These are phyloP conservation scores for Kodamaea suecica DNA, from an alignment of 1,139 yeast genomes.

Conservation along the genomic window DNA sequence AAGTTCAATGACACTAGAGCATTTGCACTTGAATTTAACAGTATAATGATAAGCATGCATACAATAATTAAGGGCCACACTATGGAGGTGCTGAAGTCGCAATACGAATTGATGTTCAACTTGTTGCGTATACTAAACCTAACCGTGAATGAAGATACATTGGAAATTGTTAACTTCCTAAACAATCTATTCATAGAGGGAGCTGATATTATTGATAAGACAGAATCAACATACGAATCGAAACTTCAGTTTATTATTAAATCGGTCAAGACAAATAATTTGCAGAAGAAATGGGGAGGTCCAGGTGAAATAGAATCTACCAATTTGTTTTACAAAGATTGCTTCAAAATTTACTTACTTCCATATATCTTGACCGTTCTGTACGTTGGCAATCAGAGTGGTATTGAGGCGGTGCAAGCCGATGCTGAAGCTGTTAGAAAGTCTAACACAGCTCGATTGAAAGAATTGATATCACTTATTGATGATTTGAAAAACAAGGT, in stretches of 20 bases:
- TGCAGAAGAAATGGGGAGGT: background rate
- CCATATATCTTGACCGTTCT: slow-evolving; percentile 8
- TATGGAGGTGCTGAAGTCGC: background rate
- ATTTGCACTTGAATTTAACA: background rate
- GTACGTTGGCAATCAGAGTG: slow-evolving; percentile 2
- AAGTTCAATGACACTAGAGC: background rate
- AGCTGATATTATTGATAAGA: background rate
- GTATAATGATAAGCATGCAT: background rate
- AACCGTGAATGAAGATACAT: background rate
- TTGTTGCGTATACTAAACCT: slow-evolving; percentile 1
- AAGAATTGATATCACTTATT: slow-evolving; percentile 8
- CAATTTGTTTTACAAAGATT: slow-evolving; percentile 13
- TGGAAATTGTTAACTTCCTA: slow-evolving; percentile 1
- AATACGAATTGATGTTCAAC: slow-evolving; percentile 1
- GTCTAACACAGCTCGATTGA: slow-evolving; percentile 8
- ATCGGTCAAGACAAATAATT: background rate
- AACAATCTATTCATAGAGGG: slow-evolving; percentile 3
- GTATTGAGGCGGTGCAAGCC: background rate
- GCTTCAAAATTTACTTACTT: slow-evolving; percentile 13
- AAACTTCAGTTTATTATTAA: background rate
- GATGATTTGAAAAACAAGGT: slow-evolving; percentile 11
- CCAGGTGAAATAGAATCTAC: slow-evolving; percentile 2
- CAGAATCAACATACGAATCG: background rate
- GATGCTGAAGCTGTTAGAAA: slow-evolving; percentile 4
- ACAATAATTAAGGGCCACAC: background rate